A percentile compares a stretch with the other conserved stretches of the same genome.
Evolutionary conservation across 495 filamentous ascomycete species (phyloP).

Genomic region (Hypoxylon cercidicola): DNA sequence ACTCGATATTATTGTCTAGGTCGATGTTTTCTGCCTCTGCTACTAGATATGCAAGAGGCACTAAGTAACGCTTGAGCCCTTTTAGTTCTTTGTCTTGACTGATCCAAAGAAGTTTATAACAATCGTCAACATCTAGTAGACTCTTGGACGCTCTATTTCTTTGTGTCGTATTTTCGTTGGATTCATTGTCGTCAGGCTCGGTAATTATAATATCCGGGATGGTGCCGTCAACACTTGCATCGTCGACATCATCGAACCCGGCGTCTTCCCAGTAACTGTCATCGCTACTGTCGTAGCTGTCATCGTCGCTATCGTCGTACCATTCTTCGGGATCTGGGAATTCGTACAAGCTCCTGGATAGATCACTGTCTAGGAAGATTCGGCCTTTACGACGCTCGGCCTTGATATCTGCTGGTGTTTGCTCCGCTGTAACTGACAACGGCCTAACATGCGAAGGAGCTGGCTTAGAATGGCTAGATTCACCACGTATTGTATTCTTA

Average conservation of each 20-base stretch:
- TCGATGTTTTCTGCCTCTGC: conserved; percentile 32
- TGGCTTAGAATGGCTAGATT: background rate
- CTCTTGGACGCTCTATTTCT: background rate
- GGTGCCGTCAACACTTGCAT: background rate
- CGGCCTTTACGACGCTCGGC: conserved; percentile 31
- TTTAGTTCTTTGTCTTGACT: conserved; percentile 18
- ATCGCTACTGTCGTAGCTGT: no score
- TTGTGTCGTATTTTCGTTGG: background rate
- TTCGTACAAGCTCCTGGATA: conserved; percentile 8
- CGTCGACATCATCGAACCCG: conserved; percentile 20
- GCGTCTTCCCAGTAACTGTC: conserved; percentile 31
- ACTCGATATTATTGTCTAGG: conserved; percentile 6
- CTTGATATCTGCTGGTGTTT: conserved; percentile 7
- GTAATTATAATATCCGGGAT: conserved; percentile 21
- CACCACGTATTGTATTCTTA: background rate
- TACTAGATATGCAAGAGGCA: conserved; percentile 27
- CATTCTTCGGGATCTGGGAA: conserved; percentile 32
- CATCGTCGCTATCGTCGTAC: background rate
- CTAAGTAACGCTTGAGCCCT: conserved; percentile 7
- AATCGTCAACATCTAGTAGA: conserved; percentile 10
- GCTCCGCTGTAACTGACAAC: no score
- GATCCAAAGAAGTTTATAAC: conserved; percentile 23
- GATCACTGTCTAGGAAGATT: conserved; percentile 2
- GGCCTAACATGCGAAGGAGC: background rate
- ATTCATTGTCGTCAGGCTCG: conserved; percentile 1